Evolutionary conservation across 495 filamentous ascomycete species (phyloP).

Genomic region (Aeminium ludgeri): DNA sequence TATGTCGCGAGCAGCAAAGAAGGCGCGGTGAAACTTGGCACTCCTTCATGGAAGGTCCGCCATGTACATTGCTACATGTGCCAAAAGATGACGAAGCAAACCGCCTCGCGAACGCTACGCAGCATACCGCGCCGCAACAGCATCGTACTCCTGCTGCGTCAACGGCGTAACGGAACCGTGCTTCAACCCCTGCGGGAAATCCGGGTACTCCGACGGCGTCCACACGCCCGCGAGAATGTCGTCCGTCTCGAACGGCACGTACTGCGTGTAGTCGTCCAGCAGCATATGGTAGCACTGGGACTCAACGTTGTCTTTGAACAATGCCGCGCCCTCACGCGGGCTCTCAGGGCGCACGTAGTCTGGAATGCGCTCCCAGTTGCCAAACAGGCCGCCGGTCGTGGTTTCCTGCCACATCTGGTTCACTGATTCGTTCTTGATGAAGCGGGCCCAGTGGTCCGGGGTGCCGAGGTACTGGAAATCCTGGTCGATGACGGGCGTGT

Average conservation of each 20-base stretch:
- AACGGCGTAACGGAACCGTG: neutral
- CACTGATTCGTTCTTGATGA: neutral
- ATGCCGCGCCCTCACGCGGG: neutral
- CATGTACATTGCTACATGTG: no score
- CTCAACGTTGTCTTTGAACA: neutral
- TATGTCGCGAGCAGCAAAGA: no score
- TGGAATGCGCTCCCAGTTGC: neutral
- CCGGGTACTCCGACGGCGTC: neutral
- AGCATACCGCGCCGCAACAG: no score
- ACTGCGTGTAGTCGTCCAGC: neutral
- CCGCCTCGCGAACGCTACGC: no score
- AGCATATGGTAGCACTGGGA: neutral
- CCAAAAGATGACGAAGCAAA: no score
- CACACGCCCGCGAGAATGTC: neutral
- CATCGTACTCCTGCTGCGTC: neutral
- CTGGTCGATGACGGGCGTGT: neutral
- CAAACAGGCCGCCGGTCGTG: neutral
- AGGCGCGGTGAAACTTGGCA: no score
- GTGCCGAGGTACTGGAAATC: neutral
- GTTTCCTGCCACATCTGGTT: neutral
- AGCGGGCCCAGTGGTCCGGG: neutral
- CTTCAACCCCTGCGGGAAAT: neutral
- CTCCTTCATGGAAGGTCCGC: no score
- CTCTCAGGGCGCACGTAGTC: conserved; percentile 1
- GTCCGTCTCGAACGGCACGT: neutral